phyloP scores from a whole-genome alignment of 768 basidiomycete species.

The Suillus lakei region DNA sequence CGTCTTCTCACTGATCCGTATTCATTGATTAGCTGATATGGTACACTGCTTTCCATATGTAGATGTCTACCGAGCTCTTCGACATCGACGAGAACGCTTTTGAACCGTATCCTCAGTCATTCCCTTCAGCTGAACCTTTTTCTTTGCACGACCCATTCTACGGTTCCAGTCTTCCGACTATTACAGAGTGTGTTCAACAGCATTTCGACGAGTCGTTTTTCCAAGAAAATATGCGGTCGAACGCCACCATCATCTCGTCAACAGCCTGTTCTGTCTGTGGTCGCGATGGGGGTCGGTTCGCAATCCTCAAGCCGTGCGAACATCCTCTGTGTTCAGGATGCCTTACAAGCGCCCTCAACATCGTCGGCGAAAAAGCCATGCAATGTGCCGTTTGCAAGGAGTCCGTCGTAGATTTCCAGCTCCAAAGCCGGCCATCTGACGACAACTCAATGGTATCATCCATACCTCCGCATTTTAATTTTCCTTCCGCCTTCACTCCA shows the following conservation, averaged over 20 bases:
- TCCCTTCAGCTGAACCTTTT: slow-evolving; percentile 40
- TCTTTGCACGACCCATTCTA: slow-evolving; percentile 50
- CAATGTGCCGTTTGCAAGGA: slow-evolving; percentile 79
- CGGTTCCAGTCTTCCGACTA: slow-evolving; percentile 36
- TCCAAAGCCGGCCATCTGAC: slow-evolving; percentile 37
- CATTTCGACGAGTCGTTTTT: slow-evolving; percentile 22
- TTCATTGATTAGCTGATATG: slow-evolving; percentile 24
- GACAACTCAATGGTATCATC: slow-evolving; percentile 25
- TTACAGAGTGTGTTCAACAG: slow-evolving; percentile 33
- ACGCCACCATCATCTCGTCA: slow-evolving; percentile 15
- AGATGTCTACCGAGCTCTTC: slow-evolving; percentile 62
- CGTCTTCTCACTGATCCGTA: slow-evolving; percentile 10
- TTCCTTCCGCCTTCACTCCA: slow-evolving; percentile 15
- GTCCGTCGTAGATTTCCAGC: slow-evolving; percentile 71
- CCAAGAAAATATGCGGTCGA: slow-evolving; percentile 27
- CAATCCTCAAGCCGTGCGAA: slow-evolving; percentile 72
- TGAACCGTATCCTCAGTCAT: slow-evolving; percentile 50
- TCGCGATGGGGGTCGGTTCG: slow-evolving; percentile 50
- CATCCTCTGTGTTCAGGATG: slow-evolving; percentile 83
- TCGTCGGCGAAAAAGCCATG: slow-evolving; percentile 90
- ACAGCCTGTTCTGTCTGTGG: slow-evolving; percentile 70
- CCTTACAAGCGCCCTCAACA: slow-evolving; percentile 85
- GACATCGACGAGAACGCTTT: slow-evolving; percentile 78
- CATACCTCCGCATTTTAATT: slow-evolving; percentile 13
- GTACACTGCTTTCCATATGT: slow-evolving; percentile 21